Base-by-base conservation (phyloP, 768 basidiomycete genomes). In the Phanerochaete carnosa region DNA sequence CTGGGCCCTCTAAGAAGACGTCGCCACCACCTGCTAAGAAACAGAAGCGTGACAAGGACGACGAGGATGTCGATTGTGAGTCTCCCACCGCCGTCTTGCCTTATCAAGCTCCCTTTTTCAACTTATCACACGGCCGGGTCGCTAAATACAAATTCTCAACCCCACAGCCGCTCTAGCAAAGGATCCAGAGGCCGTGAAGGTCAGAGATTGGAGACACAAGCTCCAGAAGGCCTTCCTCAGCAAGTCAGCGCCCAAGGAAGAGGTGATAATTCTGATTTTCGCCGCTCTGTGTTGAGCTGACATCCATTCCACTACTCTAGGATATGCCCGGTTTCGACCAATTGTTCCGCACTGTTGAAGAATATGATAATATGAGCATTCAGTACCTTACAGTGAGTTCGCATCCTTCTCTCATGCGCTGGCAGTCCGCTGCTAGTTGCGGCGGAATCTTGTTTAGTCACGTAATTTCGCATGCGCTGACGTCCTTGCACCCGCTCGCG, bases 161-260 rank as follows among this genome's bases (percentile, higher is more conserved):
- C 37, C 1, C 30, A 19, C 53, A 79, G 79, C 77, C 59, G 77
- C 78, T 55, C 63, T 86, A 57, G 73, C 76, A 45, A 76, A 72
- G 52, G 86, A 90, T 71, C 80, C 80, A 1, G 88, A 89, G 62
- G 89, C 86, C 25, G 68, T 77, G 57, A 87, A 88, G 72, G 93
- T 95, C 66, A 87, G 90, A 69, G 90, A 92, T 60, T 96, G 95
- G 94, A 81, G 95, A 65, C 94, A 96, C 73, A 90, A 86, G 73
- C 81, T 97, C 2, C 95, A 98, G 75, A 90, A 94, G 73, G 90
- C 85, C 0, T 90, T 94, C 77, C 70, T 95, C 55, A 85, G 86
- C 65, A 88, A 88, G 73, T 75, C 76, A 6, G 63, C 79, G 8
- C 88, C 91, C 4, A 87, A 84, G 66, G 82, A 83, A 11, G 86